These are phyloP conservation scores for Colletotrichum lentis DNA, from an alignment of 2,329 filamentous ascomycete genomes.

Conservation along the genomic window DNA sequence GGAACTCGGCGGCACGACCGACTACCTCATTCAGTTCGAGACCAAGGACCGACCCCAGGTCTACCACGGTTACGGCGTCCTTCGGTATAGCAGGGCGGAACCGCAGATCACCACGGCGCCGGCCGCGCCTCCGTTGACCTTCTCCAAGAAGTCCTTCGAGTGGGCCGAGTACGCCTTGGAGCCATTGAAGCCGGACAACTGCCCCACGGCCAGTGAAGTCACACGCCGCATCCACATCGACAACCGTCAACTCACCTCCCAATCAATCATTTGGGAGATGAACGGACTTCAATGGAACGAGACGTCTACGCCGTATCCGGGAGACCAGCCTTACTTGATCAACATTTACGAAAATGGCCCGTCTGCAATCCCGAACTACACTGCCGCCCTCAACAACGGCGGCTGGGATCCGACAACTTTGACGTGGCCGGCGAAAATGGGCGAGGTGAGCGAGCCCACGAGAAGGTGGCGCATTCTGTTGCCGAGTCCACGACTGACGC, in stretches of 20 bases:
- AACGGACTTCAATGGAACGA: conserved; percentile 59
- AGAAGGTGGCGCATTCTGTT: conserved; percentile 54
- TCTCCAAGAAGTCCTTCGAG: conserved; percentile 47
- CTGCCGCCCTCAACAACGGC: conserved; percentile 56
- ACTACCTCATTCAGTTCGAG: conserved; percentile 59
- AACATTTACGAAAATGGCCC: conserved; percentile 59
- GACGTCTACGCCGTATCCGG: conserved; percentile 21
- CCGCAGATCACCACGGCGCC: conserved; percentile 30
- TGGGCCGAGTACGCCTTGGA: conserved; percentile 60
- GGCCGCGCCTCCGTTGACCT: conserved; percentile 41
- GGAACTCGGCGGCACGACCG: conserved; percentile 50
- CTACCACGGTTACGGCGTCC: conserved; percentile 58
- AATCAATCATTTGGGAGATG: conserved; percentile 40
- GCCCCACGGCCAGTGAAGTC: conserved; percentile 56
- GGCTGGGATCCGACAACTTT: conserved; percentile 62
- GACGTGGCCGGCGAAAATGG: conserved; percentile 62
- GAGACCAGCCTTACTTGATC: conserved; percentile 57
- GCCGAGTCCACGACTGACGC: too few relatives aligned
- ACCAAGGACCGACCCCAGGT: conserved; percentile 58
- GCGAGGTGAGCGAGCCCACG: conserved; percentile 61
- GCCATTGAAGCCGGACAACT: conserved; percentile 44
- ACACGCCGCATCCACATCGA: conserved; percentile 59
- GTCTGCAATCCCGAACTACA: conserved; percentile 59
- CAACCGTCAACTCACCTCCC: conserved; percentile 12
- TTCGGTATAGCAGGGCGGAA: conserved; percentile 50